Evolutionary conservation across 2,329 filamentous ascomycete species (phyloP), one percentile per base, ranked within the genome.

Genomic region (Apiospora hydei): DNA sequence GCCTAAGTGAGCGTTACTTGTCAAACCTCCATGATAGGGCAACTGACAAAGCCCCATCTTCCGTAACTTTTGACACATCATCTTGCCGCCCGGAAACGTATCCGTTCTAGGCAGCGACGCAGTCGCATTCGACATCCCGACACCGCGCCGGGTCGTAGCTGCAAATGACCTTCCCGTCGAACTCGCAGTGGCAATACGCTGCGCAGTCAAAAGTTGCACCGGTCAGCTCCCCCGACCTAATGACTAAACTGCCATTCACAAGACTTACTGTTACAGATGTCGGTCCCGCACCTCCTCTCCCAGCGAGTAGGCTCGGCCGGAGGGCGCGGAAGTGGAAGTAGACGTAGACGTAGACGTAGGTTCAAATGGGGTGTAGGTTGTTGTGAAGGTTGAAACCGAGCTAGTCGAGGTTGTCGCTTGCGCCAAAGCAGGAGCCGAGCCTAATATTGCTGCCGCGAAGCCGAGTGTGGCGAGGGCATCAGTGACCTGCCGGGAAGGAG

Each of bases 121-220:
- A 64, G 57, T 64, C 30, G 21, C 57, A 64, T 18, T 41, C 57
- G 4, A 64, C 57, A 21, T 41, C 30, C 3, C 57, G 30, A 41
- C 57, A 64, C 34, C 34, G n/a, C 21, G 57, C 57, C 10, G 57
- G 57, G 8, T 64, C 57, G 34, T 64, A 64, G n/a, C 57, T 64
- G 57, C 57, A 64, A 1, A 41, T 13, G 3, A 64, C 34, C 10
- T 14, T n/a, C 0, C 57, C 57, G 8, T 64, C 34, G 11, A 1
- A 13, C 13, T 64, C 57, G 2, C 57, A 64, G 10, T 41, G 30
- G 21, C 57, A 64, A 6, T 64, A 64, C 5, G 57, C 57, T 64
- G 6, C 2, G 2, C 1, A 3, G 8, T 4, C 3, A 24, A 21
- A 41, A 3, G 11, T 1, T 4, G 10, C 18, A 1, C 8, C 3